Evolutionary conservation across 1,284 basidiomycete species (phyloP), one percentile per base, ranked within the genome.

Genomic region (Agaricales sp.): DNA sequence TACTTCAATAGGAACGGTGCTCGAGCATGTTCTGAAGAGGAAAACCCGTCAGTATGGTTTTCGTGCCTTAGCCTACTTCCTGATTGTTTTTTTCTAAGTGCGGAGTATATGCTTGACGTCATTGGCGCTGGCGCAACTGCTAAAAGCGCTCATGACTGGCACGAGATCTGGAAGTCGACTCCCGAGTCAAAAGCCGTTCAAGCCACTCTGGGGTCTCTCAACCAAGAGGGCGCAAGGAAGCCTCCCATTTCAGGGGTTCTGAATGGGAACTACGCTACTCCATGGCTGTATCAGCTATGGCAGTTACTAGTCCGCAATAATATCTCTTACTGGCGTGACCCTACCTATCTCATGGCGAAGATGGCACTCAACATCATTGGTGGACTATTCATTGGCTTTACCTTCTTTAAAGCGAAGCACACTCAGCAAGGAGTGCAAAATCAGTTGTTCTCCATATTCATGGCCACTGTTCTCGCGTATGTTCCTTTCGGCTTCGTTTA

Each of bases 271-370:
- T 82, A 73, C 58, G 68, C 79, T 43, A 74, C 80, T 1, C 61
- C 67, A 3, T 69, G 73, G 63, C 43, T 58, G 23, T 62, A 66
- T 50, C 77, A 82, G 61, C 57, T 76, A 21, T 51, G 50, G 22
- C 64, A 69, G 39, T 69, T 81, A 35, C 59, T 70, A 26, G 59
- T 62, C 50, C 75, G 82, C 25, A 74, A 79, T 23, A 69, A 70
- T 53, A 61, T 71, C 52, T 71, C 77, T 51, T 73, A 77, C 58
- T 81, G 75, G 74, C 69, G 82, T 43, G 76, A 79, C 45, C 67
- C 74, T 1, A 67, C 67, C 2, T 78, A 76, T 57, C 68, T 92
- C 50, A 73, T 84, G 64, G 78, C 86, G 23, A 92, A 93, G 66
- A 58, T 91, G 21, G 67, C 68, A 39, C 59, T 85, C 24, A 80